Percentiles rank a stretch among this genome's conserved stretches.
Conservation (phyloP, 1,284 basidiomycete genomes). For the Irpex rosettiformis region DNA sequence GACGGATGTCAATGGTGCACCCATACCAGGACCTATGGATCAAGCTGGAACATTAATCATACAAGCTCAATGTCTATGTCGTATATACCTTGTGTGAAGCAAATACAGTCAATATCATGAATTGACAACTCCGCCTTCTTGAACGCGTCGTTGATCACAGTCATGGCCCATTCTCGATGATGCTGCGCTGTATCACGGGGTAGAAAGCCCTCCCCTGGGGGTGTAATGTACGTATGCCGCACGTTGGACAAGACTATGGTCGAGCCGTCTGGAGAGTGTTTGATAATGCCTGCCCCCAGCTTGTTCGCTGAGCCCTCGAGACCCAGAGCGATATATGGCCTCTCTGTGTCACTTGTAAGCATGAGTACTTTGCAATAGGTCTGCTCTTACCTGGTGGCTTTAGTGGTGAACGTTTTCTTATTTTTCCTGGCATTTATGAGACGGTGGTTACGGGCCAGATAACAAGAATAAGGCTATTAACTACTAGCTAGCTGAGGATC, state of each 20-base stretch:
- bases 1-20: slow-evolving; percentile 93
- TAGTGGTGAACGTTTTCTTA: slow-evolving; percentile 30
- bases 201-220: slow-evolving; percentile 96
- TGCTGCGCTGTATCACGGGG: slow-evolving; percentile 95
- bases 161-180: slow-evolving; percentile 90
- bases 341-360: slow-evolving; percentile 36
- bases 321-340: slow-evolving; percentile 73
- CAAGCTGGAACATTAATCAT: neutral
- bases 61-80: neutral
- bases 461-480: no score
- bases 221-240: slow-evolving; percentile 97
- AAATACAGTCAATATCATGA: slow-evolving; percentile 88
- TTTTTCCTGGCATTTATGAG: slow-evolving; percentile 30
- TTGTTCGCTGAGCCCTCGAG: slow-evolving; percentile 98
- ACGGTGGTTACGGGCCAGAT: neutral
- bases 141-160: slow-evolving; percentile 83
- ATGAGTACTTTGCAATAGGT: neutral
- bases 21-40: slow-evolving; percentile 93
- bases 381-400: slow-evolving; percentile 23
- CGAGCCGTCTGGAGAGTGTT: slow-evolving; percentile 71
- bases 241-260: slow-evolving; percentile 78
- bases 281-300: slow-evolving; percentile 93
- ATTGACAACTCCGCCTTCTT: slow-evolving; percentile 68
- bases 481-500: no score
- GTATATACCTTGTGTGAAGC: slow-evolving; percentile 87